Conservation (phyloP, 805 yeast species). For the Teunomyces pallodes region DNA sequence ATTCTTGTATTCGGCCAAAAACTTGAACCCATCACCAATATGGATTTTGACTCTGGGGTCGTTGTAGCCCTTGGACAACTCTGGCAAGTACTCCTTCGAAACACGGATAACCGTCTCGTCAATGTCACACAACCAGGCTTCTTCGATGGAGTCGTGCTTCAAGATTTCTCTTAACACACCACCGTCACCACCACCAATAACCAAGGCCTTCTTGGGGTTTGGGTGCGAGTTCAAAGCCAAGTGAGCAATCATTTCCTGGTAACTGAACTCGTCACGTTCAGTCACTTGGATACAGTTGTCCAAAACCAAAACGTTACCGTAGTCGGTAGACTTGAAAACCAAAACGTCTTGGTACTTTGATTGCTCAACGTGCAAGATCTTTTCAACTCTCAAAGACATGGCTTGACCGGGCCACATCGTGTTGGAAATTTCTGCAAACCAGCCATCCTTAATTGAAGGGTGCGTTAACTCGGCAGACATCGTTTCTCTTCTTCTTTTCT, state of each 20-base stretch:
- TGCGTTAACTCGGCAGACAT: conserved; percentile 38
- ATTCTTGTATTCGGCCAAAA: conserved; percentile 76
- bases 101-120: conserved; percentile 90
- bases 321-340: conserved; percentile 88
- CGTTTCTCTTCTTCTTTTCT: not conserved
- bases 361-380: conserved; percentile 78
- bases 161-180: conserved; percentile 95
- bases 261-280: conserved; percentile 95
- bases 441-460: conserved; percentile 74
- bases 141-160: conserved; percentile 83
- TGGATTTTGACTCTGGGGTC: conserved; percentile 90
- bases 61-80: conserved; percentile 75
- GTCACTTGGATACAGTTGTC: conserved; percentile 96
- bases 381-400: conserved; percentile 83
- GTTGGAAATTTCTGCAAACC: conserved; percentile 95
- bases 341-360: conserved; percentile 92
- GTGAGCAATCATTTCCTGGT: conserved; percentile 98
- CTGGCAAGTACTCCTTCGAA: conserved; percentile 84
- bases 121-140: conserved; percentile 89
- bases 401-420: conserved; percentile 99
- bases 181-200: conserved; percentile 99
- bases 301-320: conserved; percentile 92
- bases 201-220: conserved; percentile 88
- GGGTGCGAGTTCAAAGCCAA: conserved; percentile 91
- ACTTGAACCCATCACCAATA: conserved; percentile 98